phyloP scores from a whole-genome alignment of 2,329 filamentous ascomycete genomes.

The Neofusicoccum ribis region DNA sequence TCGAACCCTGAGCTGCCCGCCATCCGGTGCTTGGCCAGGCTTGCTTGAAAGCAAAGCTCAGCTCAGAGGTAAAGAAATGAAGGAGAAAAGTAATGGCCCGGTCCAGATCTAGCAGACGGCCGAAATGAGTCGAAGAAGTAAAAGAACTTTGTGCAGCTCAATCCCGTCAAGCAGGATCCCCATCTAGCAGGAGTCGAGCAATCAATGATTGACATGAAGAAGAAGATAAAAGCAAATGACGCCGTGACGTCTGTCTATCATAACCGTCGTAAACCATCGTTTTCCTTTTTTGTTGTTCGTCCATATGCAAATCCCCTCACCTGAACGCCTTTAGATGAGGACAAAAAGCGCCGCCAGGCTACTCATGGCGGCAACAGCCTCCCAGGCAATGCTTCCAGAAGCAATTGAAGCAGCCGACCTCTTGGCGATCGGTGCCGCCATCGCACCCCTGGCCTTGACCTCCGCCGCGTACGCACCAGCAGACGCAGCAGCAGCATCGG shows the following conservation, averaged over 20 bases:
- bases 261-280: background rate
- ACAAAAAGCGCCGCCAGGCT: background rate
- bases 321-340: background rate
- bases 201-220: background rate
- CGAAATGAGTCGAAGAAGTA: no score
- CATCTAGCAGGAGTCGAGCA: background rate
- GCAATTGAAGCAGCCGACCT: background rate
- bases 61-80: background rate
- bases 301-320: background rate
- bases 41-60: background rate
- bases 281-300: background rate
- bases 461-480: background rate
- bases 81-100: background rate
- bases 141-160: no score
- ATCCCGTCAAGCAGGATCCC: background rate
- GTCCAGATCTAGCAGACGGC: no score
- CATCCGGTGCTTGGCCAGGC: background rate
- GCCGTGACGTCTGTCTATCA: conserved; percentile 1
- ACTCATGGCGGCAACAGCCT: background rate
- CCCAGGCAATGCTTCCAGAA: background rate
- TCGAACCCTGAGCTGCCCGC: background rate
- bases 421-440: background rate
- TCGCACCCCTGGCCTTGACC: background rate
- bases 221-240: background rate
- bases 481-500: background rate